These are phyloP conservation scores for Crithidia bombi DNA, from an alignment of 208 protist species.

Conservation along the genomic window DNA sequence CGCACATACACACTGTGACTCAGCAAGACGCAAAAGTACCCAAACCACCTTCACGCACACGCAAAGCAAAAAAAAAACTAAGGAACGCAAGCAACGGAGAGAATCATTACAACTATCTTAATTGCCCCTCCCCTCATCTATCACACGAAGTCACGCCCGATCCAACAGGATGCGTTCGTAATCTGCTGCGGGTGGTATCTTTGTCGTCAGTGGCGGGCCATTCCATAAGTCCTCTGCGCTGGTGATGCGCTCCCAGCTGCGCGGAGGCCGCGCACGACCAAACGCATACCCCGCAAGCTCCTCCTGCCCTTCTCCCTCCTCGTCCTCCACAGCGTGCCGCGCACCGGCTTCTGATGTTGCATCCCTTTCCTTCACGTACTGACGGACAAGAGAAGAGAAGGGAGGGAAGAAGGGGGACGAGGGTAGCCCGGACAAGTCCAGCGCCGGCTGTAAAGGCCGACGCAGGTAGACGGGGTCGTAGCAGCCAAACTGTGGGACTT, in stretches of 20 bases:
- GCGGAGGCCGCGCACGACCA: conserved; percentile 4
- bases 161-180: conserved; percentile 71
- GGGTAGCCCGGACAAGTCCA: neutral
- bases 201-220: conserved; percentile 51
- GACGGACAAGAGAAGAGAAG: conserved; percentile 28
- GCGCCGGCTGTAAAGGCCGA: neutral
- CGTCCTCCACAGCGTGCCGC: neutral
- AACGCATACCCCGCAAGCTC: neutral
- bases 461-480: conserved; percentile 61
- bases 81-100: no score
- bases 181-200: conserved; percentile 72
- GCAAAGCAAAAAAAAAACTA: no score
- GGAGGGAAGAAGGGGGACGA: conserved; percentile 30
- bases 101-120: neutral
- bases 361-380: conserved; percentile 6
- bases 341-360: neutral
- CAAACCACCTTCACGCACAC: no score
- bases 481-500: conserved; percentile 55
- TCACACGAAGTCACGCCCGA: neutral
- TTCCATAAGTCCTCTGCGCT: conserved; percentile 64
- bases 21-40: no score
- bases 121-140: neutral
- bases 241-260: conserved; percentile 45
- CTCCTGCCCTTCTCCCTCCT: neutral
- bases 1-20: no score